Percentiles rank a stretch among this genome's conserved stretches.
Conservation (phyloP, 371 early-diverging fungal species). For the Syncephalastrum monosporum region DNA sequence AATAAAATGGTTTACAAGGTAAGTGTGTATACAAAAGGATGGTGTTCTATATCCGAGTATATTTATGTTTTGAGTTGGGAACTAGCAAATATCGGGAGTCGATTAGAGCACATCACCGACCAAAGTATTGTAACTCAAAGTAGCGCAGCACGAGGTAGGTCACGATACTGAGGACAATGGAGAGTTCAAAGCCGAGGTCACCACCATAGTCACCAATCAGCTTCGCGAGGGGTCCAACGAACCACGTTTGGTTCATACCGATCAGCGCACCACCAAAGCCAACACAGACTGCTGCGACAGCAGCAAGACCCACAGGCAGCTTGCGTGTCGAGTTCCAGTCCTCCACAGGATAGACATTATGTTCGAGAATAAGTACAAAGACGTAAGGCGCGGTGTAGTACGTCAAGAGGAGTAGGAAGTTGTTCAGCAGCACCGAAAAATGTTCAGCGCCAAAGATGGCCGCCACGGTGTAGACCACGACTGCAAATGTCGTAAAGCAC, state of each 20-base stretch:
- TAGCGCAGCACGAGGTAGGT: no score
- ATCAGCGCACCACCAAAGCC: conserved; percentile 23
- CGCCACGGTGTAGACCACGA: not conserved
- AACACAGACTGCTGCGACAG: not conserved
- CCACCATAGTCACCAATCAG: conserved; percentile 16
- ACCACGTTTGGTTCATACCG: conserved; percentile 30
- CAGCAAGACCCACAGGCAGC: conserved; percentile 29
- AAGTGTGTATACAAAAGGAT: no score
- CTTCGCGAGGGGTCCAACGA: conserved; percentile 24
- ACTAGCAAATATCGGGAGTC: no score
- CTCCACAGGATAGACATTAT: conserved; percentile 5
- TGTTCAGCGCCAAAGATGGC: conserved; percentile 5
- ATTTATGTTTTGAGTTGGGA: no score
- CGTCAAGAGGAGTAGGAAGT: conserved; percentile 22
- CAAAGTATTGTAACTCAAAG: no score
- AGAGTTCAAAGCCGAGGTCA: conserved; percentile 3
- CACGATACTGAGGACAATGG: no score
- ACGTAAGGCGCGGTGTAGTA: conserved; percentile 24
- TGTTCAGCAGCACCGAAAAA: not conserved
- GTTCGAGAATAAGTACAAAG: conserved; percentile 2
- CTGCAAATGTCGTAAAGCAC: not conserved
- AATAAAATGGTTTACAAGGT: no score
- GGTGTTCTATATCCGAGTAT: no score
- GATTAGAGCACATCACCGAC: no score
- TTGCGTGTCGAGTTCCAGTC: conserved; percentile 18